These are phyloP conservation scores for Neurospora sublineolata DNA, from an alignment of 495 filamentous ascomycete genomes.

Conservation along the genomic window DNA sequence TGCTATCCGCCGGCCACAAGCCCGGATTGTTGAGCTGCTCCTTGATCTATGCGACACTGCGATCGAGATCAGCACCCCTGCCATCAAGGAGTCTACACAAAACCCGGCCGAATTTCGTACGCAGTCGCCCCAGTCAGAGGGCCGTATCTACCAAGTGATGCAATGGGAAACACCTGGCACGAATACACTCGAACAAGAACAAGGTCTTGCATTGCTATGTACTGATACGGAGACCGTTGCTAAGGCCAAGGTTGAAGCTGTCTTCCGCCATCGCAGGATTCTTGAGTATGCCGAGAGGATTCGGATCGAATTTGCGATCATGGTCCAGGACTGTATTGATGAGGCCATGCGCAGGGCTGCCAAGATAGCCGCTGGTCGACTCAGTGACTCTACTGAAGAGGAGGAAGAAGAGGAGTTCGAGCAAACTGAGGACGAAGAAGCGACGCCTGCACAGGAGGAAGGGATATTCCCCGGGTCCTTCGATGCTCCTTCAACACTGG, in stretches of 20 bases:
- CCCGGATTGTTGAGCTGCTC: slow-evolving; percentile 86
- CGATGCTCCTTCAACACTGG: slow-evolving; percentile 46
- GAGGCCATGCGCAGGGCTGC: slow-evolving; percentile 85
- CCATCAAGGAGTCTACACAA: slow-evolving; percentile 71
- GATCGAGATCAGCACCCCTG: slow-evolving; percentile 84
- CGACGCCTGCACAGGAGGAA: slow-evolving; percentile 30
- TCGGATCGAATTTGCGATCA: slow-evolving; percentile 76
- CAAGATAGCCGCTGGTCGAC: slow-evolving; percentile 68
- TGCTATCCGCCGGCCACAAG: slow-evolving; percentile 75
- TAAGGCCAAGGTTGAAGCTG: slow-evolving; percentile 80
- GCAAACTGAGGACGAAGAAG: slow-evolving; percentile 19
- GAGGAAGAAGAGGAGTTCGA: slow-evolving; percentile 33
- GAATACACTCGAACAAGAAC: slow-evolving; percentile 87
- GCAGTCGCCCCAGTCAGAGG: slow-evolving; percentile 89
- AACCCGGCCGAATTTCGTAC: slow-evolving; percentile 66
- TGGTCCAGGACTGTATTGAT: slow-evolving; percentile 90
- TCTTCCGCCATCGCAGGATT: slow-evolving; percentile 80
- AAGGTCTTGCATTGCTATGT: slow-evolving; percentile 76
- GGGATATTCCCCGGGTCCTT: slow-evolving; percentile 42
- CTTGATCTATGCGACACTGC: slow-evolving; percentile 94
- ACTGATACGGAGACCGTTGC: slow-evolving; percentile 76
- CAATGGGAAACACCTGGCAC: slow-evolving; percentile 92
- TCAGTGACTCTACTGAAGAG: slow-evolving; percentile 63
- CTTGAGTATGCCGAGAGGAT: slow-evolving; percentile 95
- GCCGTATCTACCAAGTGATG: slow-evolving; percentile 78